Evolutionary conservation across 129 eudicot genomes (phyloP).

Genomic region (Arctium minus): DNA sequence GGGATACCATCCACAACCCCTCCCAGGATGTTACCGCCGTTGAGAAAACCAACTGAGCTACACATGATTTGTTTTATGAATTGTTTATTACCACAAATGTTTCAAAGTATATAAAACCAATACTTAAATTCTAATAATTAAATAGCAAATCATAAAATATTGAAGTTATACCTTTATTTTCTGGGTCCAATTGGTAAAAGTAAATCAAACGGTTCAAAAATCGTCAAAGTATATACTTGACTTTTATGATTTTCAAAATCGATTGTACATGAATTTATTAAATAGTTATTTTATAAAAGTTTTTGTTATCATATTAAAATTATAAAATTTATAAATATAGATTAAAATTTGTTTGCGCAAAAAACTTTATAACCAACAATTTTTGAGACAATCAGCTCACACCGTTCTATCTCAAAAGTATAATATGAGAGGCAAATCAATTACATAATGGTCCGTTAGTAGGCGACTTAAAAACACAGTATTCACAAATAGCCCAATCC

Average conservation of each 20-base stretch:
- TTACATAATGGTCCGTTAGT: not conserved
- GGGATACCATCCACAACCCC: too few relatives aligned
- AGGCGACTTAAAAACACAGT: not conserved
- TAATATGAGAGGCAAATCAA: not conserved
- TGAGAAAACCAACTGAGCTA: too few relatives aligned
- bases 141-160: not conserved
- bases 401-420: not conserved
- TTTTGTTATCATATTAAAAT: not conserved
- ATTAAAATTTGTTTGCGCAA: not conserved
- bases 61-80: not conserved
- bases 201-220: not conserved
- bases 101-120: not conserved
- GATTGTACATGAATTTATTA: not conserved
- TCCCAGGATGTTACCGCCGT: too few relatives aligned
- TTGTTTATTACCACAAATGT: constrained; percentile 7
- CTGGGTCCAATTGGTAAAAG: not conserved
- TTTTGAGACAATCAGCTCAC: not conserved
- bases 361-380: not conserved
- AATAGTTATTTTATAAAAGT: not conserved
- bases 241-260: not conserved
- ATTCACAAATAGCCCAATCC: not conserved
- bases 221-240: not conserved
- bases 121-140: not conserved
- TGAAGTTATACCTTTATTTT: not conserved
- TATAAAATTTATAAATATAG: not conserved